Conservation (phyloP, 805 yeast species). For the Candida koratica region DNA sequence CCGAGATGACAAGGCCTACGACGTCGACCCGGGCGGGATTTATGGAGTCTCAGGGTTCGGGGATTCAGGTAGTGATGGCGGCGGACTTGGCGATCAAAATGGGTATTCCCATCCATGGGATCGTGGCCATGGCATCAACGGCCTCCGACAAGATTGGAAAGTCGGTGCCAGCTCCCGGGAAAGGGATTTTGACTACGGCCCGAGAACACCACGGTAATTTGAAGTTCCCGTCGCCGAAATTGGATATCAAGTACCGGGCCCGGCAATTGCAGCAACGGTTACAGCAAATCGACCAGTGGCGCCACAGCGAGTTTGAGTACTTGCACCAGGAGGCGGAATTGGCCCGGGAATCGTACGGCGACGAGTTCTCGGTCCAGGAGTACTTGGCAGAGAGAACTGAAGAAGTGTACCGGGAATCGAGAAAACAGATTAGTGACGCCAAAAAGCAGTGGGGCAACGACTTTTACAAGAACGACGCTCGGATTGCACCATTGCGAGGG, state of each 20-base stretch:
- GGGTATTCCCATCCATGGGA: slow-evolving; percentile 99
- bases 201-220: slow-evolving; percentile 82
- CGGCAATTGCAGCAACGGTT: slow-evolving; percentile 83
- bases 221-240: slow-evolving; percentile 73
- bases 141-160: slow-evolving; percentile 98
- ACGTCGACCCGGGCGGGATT: slow-evolving; percentile 95
- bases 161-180: slow-evolving; percentile 99
- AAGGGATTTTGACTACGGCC: slow-evolving; percentile 98
- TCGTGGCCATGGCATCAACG: slow-evolving; percentile 90
- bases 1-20: slow-evolving; percentile 98
- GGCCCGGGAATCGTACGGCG: slow-evolving; percentile 49
- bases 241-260: slow-evolving; percentile 89
- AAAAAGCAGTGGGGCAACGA: slow-evolving; percentile 94
- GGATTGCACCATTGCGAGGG: slow-evolving; percentile 96
- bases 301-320: slow-evolving; percentile 70
- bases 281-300: slow-evolving; percentile 76
- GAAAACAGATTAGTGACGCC: slow-evolving; percentile 81
- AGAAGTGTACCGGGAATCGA: slow-evolving; percentile 81
- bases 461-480: slow-evolving; percentile 84
- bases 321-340: slow-evolving; percentile 68
- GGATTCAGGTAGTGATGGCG: slow-evolving; percentile 93
- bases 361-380: slow-evolving; percentile 39
- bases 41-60: slow-evolving; percentile 99
- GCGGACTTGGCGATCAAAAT: slow-evolving; percentile 90
- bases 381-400: slow-evolving; percentile 81